Evolutionary conservation across 2,329 filamentous ascomycete species (phyloP), one percentile per base, ranked within the genome.

Genomic region (Emergomyces africanus): DNA sequence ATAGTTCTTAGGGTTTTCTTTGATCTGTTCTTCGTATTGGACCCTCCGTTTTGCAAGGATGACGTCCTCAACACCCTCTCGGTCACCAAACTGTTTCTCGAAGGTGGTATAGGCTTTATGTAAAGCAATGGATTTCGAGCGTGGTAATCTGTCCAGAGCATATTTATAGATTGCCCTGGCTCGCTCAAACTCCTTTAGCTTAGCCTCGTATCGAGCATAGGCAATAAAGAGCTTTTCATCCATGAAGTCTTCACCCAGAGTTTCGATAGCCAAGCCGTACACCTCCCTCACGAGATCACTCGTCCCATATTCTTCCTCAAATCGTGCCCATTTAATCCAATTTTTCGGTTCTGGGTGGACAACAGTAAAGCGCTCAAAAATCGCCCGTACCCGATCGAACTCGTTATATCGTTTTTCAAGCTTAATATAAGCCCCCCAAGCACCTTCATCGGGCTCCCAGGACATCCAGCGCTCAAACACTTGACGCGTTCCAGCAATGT

Each of bases 401-500:
- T 99, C 94, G 67, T 86, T 86, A 70, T 97, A 97, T 60, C 94
- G 80, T 78, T 95, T 96, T 78, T 99, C 94, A 61, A 99, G 75
- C 76, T 96, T 96, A 75, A 99, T 96, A 71, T 96, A 97, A 49
- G 92, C 87, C 65, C 85, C 86, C 94, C 94, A 99, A 0, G 92
- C 94, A 49, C 88, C 86, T 80, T 97, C 92, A 65, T 96, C 90
- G 0, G 94, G 94, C 71, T 96, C 90, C 94, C 94, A 99, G 63
- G 88, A 86, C 87, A 99, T 92, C 94, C 94, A 99, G 51, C 94
- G 82, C 76, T 99, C 94, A 71, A 97, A 99, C 0, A 97, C 89
- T 67, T 96, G 89, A 60, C 94, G 81, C 2, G 90, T 95, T 41
- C 92, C 94, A 2, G 91, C 85, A 54, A 99, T 86, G 68, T 99